Evolutionary conservation across 108 stramenopile species (phyloP).

Genomic region (Skeletonema menzelii): DNA sequence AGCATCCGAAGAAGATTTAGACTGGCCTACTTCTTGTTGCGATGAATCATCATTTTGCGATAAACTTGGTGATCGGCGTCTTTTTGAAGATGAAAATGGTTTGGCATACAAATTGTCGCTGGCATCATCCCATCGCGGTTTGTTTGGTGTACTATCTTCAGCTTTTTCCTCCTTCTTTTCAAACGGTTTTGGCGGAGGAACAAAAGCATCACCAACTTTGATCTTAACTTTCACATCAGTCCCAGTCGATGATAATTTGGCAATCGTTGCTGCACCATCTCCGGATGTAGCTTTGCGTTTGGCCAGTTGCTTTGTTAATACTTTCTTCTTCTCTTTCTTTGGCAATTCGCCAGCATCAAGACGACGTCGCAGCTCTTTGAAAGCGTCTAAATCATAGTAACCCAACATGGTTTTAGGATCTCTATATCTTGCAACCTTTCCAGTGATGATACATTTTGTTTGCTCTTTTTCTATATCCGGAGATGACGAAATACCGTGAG

Average conservation of each 20-base stretch:
- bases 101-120: conserved; percentile 1
- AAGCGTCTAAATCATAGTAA: conserved; percentile 72
- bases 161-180: neutral
- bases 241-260: neutral
- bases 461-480: conserved; percentile 2
- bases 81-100: neutral
- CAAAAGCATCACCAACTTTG: neutral
- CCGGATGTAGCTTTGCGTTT: neutral
- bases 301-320: neutral
- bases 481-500: conserved; percentile 4
- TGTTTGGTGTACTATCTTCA: neutral
- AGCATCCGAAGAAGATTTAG: neutral
- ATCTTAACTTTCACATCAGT: neutral
- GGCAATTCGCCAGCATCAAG: conserved; percentile 55
- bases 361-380: conserved; percentile 71
- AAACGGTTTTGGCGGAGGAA: neutral
- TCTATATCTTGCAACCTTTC: conserved; percentile 70
- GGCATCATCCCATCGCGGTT: conserved; percentile 1
- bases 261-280: neutral
- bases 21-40: neutral
- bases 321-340: neutral
- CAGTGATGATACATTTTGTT: conserved; percentile 74
- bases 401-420: conserved; percentile 69
- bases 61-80: neutral
- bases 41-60: neutral